Evolutionary conservation across 2,329 filamentous ascomycete species (phyloP).

Genomic region (Penicillium aurantiogriseum): DNA sequence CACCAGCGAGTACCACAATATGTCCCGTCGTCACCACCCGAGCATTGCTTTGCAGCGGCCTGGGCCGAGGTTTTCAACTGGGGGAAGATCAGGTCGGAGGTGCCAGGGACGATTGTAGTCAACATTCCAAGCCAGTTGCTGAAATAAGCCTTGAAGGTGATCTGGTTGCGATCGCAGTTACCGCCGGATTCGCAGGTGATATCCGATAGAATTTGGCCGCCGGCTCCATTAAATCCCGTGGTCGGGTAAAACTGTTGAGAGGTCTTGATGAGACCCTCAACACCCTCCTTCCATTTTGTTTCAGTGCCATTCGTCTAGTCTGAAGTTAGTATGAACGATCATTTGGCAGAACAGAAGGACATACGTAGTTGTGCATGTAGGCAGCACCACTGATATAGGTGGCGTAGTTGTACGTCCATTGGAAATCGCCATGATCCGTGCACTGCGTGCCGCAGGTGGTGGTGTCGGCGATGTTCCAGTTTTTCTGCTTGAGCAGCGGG

Average conservation of each 20-base stretch:
- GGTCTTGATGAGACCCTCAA: constrained; percentile 57
- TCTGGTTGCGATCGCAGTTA: constrained; percentile 70
- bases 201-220: constrained; percentile 62
- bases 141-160: constrained; percentile 71
- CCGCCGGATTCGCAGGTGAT: constrained; percentile 61
- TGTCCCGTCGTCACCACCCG: constrained; percentile 54
- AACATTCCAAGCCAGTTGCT: constrained; percentile 65
- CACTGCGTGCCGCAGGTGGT: constrained; percentile 53
- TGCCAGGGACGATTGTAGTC: constrained; percentile 62
- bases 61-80: constrained; percentile 58
- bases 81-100: constrained; percentile 54
- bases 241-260: constrained; percentile 54
- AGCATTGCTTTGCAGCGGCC: constrained; percentile 64
- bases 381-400: constrained; percentile 58
- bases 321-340: constrained; percentile 10
- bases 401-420: constrained; percentile 60
- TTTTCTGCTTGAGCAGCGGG: constrained; percentile 51
- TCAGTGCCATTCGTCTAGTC: constrained; percentile 38
- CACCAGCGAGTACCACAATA: constrained; percentile 55
- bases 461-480: constrained; percentile 57
- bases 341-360: constrained; percentile 9
- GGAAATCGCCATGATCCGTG: constrained; percentile 51
- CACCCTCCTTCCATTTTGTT: constrained; percentile 56
- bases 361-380: constrained; percentile 55
- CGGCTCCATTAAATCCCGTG: constrained; percentile 26